Evolutionary conservation across 352 stramenopile genomes (phyloP).

Genomic region (Globisporangium megalacanthum): DNA sequence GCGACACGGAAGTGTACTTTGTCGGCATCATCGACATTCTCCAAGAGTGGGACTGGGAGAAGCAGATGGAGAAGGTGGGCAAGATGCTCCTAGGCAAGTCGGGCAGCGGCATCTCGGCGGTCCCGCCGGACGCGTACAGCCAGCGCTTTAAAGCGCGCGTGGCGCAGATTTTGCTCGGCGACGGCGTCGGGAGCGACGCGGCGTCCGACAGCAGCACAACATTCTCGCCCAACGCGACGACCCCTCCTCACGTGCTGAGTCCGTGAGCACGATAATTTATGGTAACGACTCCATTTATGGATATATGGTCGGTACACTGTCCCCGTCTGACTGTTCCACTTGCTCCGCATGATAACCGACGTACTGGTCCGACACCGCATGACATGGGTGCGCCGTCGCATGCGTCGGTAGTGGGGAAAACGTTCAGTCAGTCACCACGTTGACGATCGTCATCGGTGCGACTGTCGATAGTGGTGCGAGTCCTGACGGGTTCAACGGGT

Average conservation of each 20-base stretch:
- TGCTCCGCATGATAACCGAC: too few species aligned
- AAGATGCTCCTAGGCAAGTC: slow-evolving; percentile 70
- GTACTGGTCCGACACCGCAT: too few species aligned
- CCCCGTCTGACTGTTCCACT: too few species aligned
- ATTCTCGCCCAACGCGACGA: too few species aligned
- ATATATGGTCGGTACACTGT: too few species aligned
- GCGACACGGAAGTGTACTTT: slow-evolving; percentile 58
- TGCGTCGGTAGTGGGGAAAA: too few species aligned
- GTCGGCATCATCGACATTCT: slow-evolving; percentile 84
- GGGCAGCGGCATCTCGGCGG: slow-evolving; percentile 55
- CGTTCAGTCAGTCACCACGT: too few species aligned
- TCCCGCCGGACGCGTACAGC: slow-evolving; percentile 58
- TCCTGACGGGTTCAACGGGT: too few species aligned
- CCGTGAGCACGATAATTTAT: background rate
- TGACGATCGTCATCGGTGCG: too few species aligned
- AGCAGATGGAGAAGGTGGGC: slow-evolving; percentile 66
- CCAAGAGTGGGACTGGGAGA: slow-evolving; percentile 80
- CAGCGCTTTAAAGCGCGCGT: slow-evolving; percentile 59
- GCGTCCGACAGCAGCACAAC: background rate
- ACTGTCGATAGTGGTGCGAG: too few species aligned
- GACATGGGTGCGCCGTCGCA: too few species aligned
- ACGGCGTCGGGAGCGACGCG: background rate
- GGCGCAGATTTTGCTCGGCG: slow-evolving; percentile 34
- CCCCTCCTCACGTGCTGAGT: background rate
- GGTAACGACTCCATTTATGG: too few species aligned